Conservation (phyloP, 441 rosid species). For the Dalechampia spathulata region DNA sequence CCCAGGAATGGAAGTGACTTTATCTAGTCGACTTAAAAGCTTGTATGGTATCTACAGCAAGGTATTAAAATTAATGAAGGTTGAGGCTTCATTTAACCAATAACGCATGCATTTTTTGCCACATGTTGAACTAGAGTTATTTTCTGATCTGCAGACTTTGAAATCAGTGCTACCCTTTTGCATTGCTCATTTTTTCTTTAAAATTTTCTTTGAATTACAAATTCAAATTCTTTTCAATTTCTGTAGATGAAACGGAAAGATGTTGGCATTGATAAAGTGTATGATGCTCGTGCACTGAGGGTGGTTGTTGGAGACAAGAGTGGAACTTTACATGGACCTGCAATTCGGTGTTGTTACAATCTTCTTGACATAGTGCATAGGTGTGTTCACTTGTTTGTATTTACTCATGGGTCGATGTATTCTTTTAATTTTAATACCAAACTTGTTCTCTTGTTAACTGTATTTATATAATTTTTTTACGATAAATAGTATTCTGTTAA, state of each 20-base stretch:
- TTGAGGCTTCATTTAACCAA: conserved; percentile 7
- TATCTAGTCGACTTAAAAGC: conserved; percentile 67
- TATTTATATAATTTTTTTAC: no score
- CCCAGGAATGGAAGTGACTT: conserved; percentile 79
- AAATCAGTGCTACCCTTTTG: no score
- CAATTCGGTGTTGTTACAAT: conserved; percentile 68
- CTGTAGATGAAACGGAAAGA: conserved; percentile 72
- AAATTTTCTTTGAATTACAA: not conserved
- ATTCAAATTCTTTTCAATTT: not conserved
- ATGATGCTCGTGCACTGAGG: conserved; percentile 73
- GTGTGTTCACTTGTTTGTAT: conserved; percentile 21
- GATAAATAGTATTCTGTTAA: no score
- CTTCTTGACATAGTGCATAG: conserved; percentile 60
- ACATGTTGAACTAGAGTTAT: no score
- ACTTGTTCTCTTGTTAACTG: not conserved
- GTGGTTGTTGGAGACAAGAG: conserved; percentile 72
- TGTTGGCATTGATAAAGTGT: conserved; percentile 48
- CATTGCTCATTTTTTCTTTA: no score
- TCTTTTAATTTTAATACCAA: not conserved
- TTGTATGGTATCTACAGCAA: conserved; percentile 61
- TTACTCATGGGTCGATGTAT: not conserved
- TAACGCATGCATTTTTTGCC: not conserved
- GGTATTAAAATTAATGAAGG: conserved; percentile 34
- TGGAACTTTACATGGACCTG: conserved; percentile 67
- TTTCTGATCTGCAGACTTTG: no score